These are phyloP conservation scores for Agrocybe praecox DNA, from an alignment of 768 basidiomycete species.

Conservation along the genomic window DNA sequence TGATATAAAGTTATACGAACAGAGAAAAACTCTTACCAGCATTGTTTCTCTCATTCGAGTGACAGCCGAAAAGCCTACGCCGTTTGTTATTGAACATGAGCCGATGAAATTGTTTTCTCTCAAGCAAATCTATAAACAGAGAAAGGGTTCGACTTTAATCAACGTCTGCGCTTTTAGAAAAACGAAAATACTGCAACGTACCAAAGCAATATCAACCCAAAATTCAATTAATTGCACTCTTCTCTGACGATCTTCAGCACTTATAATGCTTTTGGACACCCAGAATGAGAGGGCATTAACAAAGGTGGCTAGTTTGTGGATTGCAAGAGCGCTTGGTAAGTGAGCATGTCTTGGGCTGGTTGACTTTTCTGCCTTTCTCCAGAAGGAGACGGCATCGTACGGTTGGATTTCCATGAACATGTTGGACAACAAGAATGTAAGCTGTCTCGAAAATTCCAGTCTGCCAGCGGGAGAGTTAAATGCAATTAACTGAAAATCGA, in stretches of 20 bases:
- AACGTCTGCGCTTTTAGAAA: too few relatives aligned
- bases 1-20: not conserved
- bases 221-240: slow-evolving; percentile 36
- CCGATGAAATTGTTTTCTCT: slow-evolving; percentile 47
- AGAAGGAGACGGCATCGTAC: slow-evolving; percentile 41
- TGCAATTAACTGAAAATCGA: not conserved
- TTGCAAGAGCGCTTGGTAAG: not conserved
- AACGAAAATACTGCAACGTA: slow-evolving; percentile 19
- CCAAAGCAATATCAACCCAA: slow-evolving; percentile 48
- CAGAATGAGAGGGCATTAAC: slow-evolving; percentile 40
- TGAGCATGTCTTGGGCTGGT: slow-evolving; percentile 1
- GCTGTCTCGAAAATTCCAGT: slow-evolving; percentile 46
- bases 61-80: slow-evolving; percentile 41
- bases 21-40: not conserved
- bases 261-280: slow-evolving; percentile 37
- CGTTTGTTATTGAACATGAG: slow-evolving; percentile 41
- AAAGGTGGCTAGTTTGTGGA: slow-evolving; percentile 27
- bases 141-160: not conserved
- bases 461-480: slow-evolving; percentile 27
- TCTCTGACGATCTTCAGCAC: slow-evolving; percentile 11
- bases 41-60: slow-evolving; percentile 37
- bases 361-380: slow-evolving; percentile 33
- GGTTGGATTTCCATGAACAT: slow-evolving; percentile 43
- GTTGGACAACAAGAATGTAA: slow-evolving; percentile 40
- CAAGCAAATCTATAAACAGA: slow-evolving; percentile 39